Base-by-base conservation (phyloP, 345 rosid genomes). In the Viola odorata region DNA sequence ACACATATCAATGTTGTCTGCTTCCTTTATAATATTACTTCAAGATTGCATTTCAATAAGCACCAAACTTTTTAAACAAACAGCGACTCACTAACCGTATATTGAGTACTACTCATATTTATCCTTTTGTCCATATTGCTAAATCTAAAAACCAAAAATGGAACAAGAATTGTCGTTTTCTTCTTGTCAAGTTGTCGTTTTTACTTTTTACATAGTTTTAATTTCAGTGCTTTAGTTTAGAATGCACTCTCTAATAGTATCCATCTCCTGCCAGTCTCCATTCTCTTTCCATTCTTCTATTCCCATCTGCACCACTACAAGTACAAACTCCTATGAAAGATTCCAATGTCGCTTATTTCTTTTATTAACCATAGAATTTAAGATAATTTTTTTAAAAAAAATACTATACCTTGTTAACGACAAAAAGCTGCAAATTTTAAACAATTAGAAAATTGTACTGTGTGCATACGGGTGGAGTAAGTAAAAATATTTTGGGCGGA, bases 281-380 rank as follows among this genome's bases (percentile, higher is more conserved):
- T 77, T 82, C 84, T 75, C 80, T 76, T 76, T 74, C 72, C 53
- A 72, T 76, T 75, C 80, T 78, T 77, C 76, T 69, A 53, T 74
- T 71, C 77, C 39, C 75, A 56, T 14, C 60, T 23, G 53, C 16
- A 39, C 52, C 54, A 42, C 56, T 69, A 72, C 85, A 65, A 71
- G 70, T 69, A 72, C 85, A 65, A 71, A 72, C 78, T 77, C 68
- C 77, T 9, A 78, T 73, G 63, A 73, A 78, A 74, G 81, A 77
- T 74, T 76, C 81, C 80, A n/a, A n/a, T n/a, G n/a, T n/a, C n/a
- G n/a, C n/a, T n/a, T n/a, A n/a, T n/a, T n/a, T n/a, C n/a, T n/a
- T 4, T 44, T 9, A 41, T 38, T 40, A 4, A 4, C 0, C 14
- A 17, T 36, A 9, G 54, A 69, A 47, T 59, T 53, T 45, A 11